phyloP scores from a whole-genome alignment of 2,329 filamentous ascomycete species.

The Metarhizium humberi region DNA sequence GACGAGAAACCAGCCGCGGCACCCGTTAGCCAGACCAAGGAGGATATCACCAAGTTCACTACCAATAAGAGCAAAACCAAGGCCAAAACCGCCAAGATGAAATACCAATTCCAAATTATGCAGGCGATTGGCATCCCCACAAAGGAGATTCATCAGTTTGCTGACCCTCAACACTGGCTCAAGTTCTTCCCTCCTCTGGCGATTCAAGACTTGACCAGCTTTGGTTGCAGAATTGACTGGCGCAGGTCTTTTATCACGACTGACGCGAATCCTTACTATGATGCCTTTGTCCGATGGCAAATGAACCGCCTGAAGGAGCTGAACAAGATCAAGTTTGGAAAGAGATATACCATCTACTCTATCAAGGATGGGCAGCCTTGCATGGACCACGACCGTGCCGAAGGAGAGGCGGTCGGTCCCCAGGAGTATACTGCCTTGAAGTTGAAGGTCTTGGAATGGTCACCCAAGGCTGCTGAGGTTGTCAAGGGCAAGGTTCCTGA shows the following conservation, averaged over 20 bases:
- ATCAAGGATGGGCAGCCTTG: slow-evolving; percentile 37
- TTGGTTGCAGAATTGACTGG: slow-evolving; percentile 90
- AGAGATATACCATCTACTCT: slow-evolving; percentile 81
- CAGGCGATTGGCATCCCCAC: slow-evolving; percentile 77
- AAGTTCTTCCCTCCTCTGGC: slow-evolving; percentile 62
- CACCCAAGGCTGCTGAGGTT: slow-evolving; percentile 60
- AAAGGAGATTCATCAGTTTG: slow-evolving; percentile 87
- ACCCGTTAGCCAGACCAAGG: slow-evolving; percentile 58
- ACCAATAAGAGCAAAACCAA: slow-evolving; percentile 89
- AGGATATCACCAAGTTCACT: slow-evolving; percentile 83
- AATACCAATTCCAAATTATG: slow-evolving; percentile 97
- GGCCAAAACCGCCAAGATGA: slow-evolving; percentile 83
- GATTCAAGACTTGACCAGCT: slow-evolving; percentile 67
- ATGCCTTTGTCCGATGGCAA: slow-evolving; percentile 93
- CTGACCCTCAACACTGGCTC: slow-evolving; percentile 87
- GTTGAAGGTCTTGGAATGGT: slow-evolving; percentile 84
- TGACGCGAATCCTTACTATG: slow-evolving; percentile 93
- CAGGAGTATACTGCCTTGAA: slow-evolving; percentile 94
- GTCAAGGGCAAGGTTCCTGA: slow-evolving; percentile 72
- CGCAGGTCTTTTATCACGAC: slow-evolving; percentile 88
- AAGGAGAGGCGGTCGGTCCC: slow-evolving; percentile 48
- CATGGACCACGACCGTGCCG: slow-evolving; percentile 38
- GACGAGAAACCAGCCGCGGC: slow-evolving; percentile 39
- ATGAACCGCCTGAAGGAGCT: slow-evolving; percentile 87
- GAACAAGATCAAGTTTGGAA: slow-evolving; percentile 88